Percentiles rank a stretch among this genome's conserved stretches.
These are phyloP conservation scores for Melaleuca alternifolia DNA, from an alignment of 345 rosid genomes.

Conservation along the genomic window DNA sequence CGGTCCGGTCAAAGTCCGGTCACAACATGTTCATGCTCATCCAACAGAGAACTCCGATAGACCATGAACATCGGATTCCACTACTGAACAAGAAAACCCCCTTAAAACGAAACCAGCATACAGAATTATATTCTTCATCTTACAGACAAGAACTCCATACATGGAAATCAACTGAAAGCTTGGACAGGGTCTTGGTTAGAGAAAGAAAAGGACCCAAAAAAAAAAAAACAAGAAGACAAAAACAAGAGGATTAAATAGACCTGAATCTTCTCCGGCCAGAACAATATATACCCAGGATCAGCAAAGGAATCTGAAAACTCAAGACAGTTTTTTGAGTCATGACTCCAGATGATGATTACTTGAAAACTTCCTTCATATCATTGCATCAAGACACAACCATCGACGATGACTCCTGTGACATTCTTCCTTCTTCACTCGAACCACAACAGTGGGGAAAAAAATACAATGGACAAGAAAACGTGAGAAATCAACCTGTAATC, in stretches of 20 bases:
- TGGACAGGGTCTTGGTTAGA: background rate
- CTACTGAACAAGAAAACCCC: background rate
- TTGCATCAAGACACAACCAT: background rate
- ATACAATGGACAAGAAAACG: background rate
- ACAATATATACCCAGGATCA: background rate
- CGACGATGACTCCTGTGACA: background rate
- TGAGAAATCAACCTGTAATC: background rate
- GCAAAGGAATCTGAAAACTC: background rate
- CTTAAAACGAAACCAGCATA: background rate
- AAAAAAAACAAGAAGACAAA: too few relatives aligned
- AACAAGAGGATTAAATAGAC: background rate
- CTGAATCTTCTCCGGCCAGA: background rate
- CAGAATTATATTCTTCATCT: background rate
- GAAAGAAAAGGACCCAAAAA: background rate
- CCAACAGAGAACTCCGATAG: background rate
- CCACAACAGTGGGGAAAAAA: background rate
- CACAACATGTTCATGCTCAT: too few relatives aligned
- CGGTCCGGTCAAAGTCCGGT: too few relatives aligned
- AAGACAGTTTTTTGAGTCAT: background rate
- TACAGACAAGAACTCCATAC: background rate
- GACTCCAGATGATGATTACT: background rate
- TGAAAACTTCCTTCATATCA: background rate
- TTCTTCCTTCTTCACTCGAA: background rate
- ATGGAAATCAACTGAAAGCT: background rate
- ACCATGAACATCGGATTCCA: background rate